A percentile compares a stretch with the other conserved stretches of the same genome.
phyloP scores from a whole-genome alignment of 257 asterid genomes.

The Anisodus tanguticus region DNA sequence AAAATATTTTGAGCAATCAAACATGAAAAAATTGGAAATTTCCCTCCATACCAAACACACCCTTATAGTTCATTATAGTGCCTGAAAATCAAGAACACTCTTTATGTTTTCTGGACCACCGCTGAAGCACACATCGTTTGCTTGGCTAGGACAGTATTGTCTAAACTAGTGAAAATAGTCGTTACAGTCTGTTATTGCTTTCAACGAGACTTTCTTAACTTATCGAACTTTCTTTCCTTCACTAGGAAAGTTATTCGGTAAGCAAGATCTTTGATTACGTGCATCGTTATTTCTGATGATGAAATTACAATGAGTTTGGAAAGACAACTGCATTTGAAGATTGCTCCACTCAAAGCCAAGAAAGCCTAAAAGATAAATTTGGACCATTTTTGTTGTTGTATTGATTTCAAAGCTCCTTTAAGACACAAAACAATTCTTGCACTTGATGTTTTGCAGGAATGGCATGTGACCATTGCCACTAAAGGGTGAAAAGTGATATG shows the following conservation, averaged over 20 bases:
- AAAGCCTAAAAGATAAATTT: background rate
- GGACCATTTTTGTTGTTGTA: constrained; percentile 18
- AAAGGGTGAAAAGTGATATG: constrained; percentile 28
- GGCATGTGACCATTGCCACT: constrained; percentile 38
- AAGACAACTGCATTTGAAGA: constrained; percentile 7
- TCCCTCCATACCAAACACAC: too few species aligned
- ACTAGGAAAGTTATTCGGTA: background rate
- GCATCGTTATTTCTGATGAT: background rate
- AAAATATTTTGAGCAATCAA: too few species aligned
- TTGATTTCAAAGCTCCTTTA: constrained; percentile 23
- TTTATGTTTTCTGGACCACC: background rate
- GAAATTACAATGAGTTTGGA: background rate
- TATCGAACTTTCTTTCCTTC: background rate
- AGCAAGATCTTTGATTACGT: background rate
- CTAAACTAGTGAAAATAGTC: background rate
- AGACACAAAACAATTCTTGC: background rate
- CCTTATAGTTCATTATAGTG: background rate
- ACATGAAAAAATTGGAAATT: too few species aligned
- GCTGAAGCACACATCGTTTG: background rate
- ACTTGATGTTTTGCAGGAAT: constrained; percentile 26
- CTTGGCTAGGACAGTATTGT: background rate
- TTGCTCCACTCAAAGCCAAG: constrained; percentile 27
- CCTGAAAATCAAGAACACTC: background rate
- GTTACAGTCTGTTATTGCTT: background rate
- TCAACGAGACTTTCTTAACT: background rate